Percentiles rank a stretch among this genome's conserved stretches.
Conservation (phyloP, 2,329 filamentous ascomycete genomes). For the Elsinoe arachidis region DNA sequence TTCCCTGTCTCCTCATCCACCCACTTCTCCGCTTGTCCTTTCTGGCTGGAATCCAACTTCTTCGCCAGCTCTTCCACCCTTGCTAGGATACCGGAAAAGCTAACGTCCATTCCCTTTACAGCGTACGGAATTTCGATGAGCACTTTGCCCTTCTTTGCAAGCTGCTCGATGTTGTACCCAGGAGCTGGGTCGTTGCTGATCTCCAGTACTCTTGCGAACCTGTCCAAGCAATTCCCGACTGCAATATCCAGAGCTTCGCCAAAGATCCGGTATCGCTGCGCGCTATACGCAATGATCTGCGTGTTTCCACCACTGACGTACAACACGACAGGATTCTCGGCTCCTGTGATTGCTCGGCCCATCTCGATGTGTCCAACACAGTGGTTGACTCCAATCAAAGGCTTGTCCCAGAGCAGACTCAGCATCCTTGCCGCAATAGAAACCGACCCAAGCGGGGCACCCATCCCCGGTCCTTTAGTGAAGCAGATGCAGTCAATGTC, state of each 20-base stretch:
- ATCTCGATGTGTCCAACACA: slow-evolving; percentile 99
- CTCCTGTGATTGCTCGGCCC: slow-evolving; percentile 86
- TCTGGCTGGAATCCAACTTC: slow-evolving; percentile 44
- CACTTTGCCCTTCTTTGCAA: slow-evolving; percentile 64
- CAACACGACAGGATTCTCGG: slow-evolving; percentile 83
- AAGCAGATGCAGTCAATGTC: slow-evolving; percentile 92
- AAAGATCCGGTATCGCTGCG: slow-evolving; percentile 92
- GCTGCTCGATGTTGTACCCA: slow-evolving; percentile 95
- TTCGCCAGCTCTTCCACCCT: slow-evolving; percentile 71
- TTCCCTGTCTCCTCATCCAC: slow-evolving; percentile 42
- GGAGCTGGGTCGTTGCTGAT: slow-evolving; percentile 96
- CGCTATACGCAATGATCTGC: slow-evolving; percentile 93
- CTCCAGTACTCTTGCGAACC: slow-evolving; percentile 81
- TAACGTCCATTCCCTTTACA: slow-evolving; percentile 98
- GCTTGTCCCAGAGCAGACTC: slow-evolving; percentile 72
- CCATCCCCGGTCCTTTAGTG: slow-evolving; percentile 94
- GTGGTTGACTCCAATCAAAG: slow-evolving; percentile 93
- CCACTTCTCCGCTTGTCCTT: slow-evolving; percentile 19
- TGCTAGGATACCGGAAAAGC: slow-evolving; percentile 85
- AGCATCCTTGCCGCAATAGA: slow-evolving; percentile 79
- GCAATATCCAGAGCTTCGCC: slow-evolving; percentile 96
- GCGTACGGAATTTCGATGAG: slow-evolving; percentile 87
- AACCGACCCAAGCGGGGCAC: slow-evolving; percentile 78
- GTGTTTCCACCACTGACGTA: slow-evolving; percentile 96
- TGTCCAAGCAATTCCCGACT: slow-evolving; percentile 92